Conservation (phyloP, 148 eudicot genomes). For the Heliamphora exappendiculata region DNA sequence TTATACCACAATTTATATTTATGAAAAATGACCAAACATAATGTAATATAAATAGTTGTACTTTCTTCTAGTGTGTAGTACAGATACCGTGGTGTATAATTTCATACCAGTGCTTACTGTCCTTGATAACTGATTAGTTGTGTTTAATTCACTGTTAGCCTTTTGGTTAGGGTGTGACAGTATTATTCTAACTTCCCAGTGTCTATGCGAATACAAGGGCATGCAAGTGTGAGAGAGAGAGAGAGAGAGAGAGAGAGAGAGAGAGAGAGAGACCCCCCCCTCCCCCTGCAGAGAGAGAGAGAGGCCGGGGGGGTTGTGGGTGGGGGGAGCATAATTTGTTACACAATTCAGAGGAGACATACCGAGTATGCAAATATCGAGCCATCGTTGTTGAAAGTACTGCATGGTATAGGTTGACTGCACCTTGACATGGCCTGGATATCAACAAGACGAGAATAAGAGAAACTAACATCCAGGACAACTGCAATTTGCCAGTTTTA, state of each 20-base stretch:
- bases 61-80: no score
- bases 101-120: no score
- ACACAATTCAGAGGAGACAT: constrained; percentile 19
- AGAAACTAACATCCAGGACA: neutral
- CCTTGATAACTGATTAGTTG: no score
- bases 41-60: no score
- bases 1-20: no score
- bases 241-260: neutral
- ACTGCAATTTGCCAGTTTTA: neutral
- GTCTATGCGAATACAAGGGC: neutral
- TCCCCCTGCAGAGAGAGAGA: neutral
- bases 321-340: constrained; percentile 4
- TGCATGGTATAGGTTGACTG: constrained; percentile 79
- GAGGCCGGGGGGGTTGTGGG: no score
- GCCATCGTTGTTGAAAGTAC: constrained; percentile 85
- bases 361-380: constrained; percentile 84
- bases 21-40: no score
- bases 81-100: no score
- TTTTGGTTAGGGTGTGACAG: no score
- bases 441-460: constrained; percentile 2
- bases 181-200: neutral
- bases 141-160: no score
- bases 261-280: constrained; percentile 1
- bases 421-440: constrained; percentile 80
- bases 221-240: neutral